Base-by-base conservation (phyloP, 225 moss, liverwort and hornwort genomes). In the Physcomitrellopsis africana region DNA sequence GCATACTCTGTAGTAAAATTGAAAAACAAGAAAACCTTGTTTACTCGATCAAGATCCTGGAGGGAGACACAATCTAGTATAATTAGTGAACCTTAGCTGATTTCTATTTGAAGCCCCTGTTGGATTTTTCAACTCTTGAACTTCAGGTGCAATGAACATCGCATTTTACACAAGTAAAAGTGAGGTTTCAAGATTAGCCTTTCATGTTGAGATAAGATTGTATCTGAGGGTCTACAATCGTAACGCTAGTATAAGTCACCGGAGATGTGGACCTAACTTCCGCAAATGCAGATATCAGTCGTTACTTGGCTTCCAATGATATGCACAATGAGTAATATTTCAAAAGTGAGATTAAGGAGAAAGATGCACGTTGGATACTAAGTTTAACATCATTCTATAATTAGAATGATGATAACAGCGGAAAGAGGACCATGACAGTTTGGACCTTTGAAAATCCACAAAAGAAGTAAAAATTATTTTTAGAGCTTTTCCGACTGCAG, bases 401-500 rank as follows among this genome's bases (percentile, higher is more conserved):
- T 37, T 45, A 60, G 2, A 32, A 48, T 16, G 61, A 48, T 60
- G 63, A 7, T 56, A 51, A 57, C 22, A 59, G 51, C 53, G 59
- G 27, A 49, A 12, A 57, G 65, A 58, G 10, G 22, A 44, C 27
- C 68, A 63, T 37, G 14, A 32, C 47, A 4, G 27, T 26, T 64
- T 58, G 10, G 13, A 72, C 17, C 48, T 7, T 55, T 0, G 20
- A 2, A 60, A 52, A 29, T 9, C 49, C 17, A n/a, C 70, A 14
- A 10, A 74, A 69, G 10, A 43, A 59, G 66, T 49, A 0, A 7
- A 20, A 56, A 16, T 56, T 18, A n/a, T n/a, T 22, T 8, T 19
- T 20, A 20, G 8, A 81, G 22, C 23, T 73, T 70, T 70, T 74
- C 69, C 9, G 72, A 0, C 44, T 83, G 72, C 73, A 81, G 61